Evolutionary conservation across 495 filamentous ascomycete species (phyloP).

Genomic region (Neurospora sp.): DNA sequence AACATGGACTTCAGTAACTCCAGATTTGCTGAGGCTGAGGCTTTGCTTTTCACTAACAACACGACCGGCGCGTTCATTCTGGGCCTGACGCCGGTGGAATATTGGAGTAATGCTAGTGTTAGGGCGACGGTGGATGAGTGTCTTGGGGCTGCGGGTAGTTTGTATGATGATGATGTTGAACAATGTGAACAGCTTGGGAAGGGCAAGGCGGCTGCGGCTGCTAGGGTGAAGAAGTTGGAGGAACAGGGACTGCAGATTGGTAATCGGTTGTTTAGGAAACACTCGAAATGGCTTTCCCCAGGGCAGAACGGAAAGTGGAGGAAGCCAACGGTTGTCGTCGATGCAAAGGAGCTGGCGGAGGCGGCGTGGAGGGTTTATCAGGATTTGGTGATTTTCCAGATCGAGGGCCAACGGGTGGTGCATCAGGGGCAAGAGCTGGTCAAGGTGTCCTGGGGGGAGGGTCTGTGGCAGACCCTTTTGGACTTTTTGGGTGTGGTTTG

Average conservation of each 20-base stretch:
- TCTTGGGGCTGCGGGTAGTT: not conserved
- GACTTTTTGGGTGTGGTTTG: not conserved
- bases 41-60: constrained; percentile 23
- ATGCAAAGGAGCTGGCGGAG: not conserved
- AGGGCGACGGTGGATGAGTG: constrained; percentile 21
- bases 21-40: not conserved
- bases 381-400: not conserved
- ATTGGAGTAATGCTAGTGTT: constrained; percentile 37
- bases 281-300: not conserved
- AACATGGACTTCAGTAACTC: constrained; percentile 11
- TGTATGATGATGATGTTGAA: not conserved
- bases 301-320: not conserved
- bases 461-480: not conserved
- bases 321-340: not conserved
- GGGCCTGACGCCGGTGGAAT: constrained; percentile 36
- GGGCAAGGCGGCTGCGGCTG: not conserved
- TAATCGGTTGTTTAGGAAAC: not conserved
- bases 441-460: not conserved
- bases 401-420: not conserved
- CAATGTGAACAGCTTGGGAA: not conserved
- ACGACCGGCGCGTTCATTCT: constrained; percentile 36
- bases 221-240: not conserved
- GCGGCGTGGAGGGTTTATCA: not conserved
- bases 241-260: not conserved
- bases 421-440: not conserved